phyloP scores from a whole-genome alignment of 805 yeast genomes.

The Candida suzukii region DNA sequence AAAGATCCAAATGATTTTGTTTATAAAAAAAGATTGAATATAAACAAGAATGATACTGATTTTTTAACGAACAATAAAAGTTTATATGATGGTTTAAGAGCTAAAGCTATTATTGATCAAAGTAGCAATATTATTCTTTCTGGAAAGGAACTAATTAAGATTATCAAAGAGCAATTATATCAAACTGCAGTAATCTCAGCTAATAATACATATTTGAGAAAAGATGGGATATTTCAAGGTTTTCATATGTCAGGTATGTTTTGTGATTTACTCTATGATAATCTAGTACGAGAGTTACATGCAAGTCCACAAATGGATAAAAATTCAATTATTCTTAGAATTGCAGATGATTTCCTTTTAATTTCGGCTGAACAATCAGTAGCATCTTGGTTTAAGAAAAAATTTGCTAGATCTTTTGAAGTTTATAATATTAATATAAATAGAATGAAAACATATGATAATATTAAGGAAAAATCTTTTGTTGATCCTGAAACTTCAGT shows the following conservation, averaged over 20 bases:
- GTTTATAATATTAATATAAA: conserved; percentile 37
- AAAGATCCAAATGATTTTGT: no score
- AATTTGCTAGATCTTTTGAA: conserved; percentile 34
- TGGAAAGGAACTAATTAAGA: conserved; percentile 35
- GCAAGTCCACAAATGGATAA: conserved; percentile 8
- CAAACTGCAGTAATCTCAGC: conserved; percentile 38
- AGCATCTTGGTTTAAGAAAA: no score
- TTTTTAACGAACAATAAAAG: no score
- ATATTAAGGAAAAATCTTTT: no score
- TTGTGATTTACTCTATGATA: conserved; percentile 68
- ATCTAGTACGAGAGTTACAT: conserved; percentile 31
- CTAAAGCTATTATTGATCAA: conserved; percentile 15
- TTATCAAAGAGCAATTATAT: conserved; percentile 47
- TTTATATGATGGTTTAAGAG: no score
- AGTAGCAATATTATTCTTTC: conserved; percentile 28
- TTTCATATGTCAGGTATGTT: conserved; percentile 66
- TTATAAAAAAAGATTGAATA: no score
- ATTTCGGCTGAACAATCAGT: conserved; percentile 39
- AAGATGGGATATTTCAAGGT: conserved; percentile 79
- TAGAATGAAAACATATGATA: conserved; percentile 28
- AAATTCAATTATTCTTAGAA: conserved; percentile 41
- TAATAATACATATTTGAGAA: conserved; percentile 36
- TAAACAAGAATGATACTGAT: background rate
- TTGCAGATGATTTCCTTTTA: conserved; percentile 85
- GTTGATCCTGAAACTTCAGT: no score